Conservation (phyloP, 352 stramenopile species). For the Phytophthora europaea region DNA sequence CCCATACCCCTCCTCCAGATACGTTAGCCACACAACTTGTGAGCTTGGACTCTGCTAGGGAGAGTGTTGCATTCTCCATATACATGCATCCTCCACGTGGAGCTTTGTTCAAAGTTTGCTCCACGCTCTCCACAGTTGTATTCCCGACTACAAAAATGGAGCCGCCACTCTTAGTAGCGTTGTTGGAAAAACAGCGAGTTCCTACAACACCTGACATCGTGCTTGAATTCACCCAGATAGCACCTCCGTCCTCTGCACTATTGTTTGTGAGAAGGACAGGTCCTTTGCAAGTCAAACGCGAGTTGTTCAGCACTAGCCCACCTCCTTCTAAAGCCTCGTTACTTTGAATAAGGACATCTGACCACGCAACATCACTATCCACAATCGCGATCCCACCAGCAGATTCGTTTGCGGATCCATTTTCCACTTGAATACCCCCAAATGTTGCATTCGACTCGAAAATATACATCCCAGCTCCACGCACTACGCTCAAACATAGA, state of each 20-base stretch:
- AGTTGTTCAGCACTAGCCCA: conserved; percentile 23
- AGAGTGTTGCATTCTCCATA: conserved; percentile 19
- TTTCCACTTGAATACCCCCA: conserved; percentile 15
- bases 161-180: conserved; percentile 16
- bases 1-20: conserved; percentile 42
- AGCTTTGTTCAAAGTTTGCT: conserved; percentile 20
- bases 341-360: conserved; percentile 23
- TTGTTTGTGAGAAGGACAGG: conserved; percentile 22
- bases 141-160: conserved; percentile 19
- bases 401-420: conserved; percentile 20
- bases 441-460: conserved; percentile 20
- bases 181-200: conserved; percentile 26
- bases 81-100: conserved; percentile 25
- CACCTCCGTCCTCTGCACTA: conserved; percentile 20
- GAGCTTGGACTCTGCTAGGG: conserved; percentile 1
- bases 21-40: conserved; percentile 13
- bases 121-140: conserved; percentile 19
- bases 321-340: conserved; percentile 36
- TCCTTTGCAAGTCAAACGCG: conserved; percentile 21
- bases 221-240: conserved; percentile 26
- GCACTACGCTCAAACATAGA: conserved; percentile 19
- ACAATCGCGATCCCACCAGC: conserved; percentile 36
- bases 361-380: conserved; percentile 28
- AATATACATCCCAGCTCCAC: conserved; percentile 46
- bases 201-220: conserved; percentile 20